Conservation (phyloP, 2,329 filamentous ascomycete genomes). For the Emergomyces pasteurianus region DNA sequence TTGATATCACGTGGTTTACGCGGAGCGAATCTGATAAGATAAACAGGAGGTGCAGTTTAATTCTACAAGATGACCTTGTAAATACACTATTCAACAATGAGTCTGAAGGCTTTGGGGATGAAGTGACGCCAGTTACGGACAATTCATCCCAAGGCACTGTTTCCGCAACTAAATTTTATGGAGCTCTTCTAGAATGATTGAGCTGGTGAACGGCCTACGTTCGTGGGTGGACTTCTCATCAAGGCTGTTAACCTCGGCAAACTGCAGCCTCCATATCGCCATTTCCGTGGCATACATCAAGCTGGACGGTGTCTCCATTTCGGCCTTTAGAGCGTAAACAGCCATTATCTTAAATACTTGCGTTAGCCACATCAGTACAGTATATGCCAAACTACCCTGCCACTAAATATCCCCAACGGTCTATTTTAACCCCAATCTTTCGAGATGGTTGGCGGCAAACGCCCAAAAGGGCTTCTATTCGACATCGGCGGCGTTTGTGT, state of each 20-base stretch:
- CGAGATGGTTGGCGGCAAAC: constrained; percentile 32
- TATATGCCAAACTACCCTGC: background rate
- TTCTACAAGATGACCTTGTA: background rate
- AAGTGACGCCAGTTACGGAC: background rate
- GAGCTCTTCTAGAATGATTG: background rate
- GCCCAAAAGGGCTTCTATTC: constrained; percentile 69
- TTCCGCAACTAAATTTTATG: background rate
- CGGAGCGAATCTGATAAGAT: background rate
- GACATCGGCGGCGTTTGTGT: constrained; percentile 97
- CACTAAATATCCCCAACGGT: background rate
- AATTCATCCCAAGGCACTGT: background rate
- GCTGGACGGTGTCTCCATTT: background rate
- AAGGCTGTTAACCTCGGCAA: background rate
- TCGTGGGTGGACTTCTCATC: background rate
- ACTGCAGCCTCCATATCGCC: background rate
- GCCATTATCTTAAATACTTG: background rate
- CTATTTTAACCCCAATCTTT: background rate
- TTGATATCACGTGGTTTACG: background rate
- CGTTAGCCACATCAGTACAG: background rate
- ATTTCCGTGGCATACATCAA: background rate
- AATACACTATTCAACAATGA: background rate
- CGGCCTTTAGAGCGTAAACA: background rate
- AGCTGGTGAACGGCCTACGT: background rate
- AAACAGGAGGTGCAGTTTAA: background rate
- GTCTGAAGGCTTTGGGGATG: background rate